Evolutionary conservation across 192 early-diverging fungal species (phyloP).

Genomic region (Phycomyces nitens): DNA sequence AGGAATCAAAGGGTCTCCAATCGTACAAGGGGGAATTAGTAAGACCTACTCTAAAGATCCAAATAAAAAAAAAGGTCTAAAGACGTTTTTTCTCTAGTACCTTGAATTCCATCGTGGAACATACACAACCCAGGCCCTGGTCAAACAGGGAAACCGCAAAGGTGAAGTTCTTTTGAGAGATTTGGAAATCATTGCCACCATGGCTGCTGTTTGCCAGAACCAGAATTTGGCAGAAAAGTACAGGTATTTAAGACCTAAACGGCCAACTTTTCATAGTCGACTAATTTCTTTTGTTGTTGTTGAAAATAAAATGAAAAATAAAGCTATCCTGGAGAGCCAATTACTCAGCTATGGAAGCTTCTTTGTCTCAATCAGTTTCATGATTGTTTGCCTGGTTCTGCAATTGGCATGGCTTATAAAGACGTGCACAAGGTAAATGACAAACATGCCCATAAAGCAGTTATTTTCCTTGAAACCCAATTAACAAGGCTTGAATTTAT

Average conservation of each 20-base stretch:
- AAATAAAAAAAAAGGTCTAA: not conserved
- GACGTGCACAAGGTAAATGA: conserved; percentile 66
- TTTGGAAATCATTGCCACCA: conserved; percentile 71
- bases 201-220: conserved; percentile 31
- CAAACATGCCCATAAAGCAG: not conserved
- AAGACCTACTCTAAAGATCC: conserved; percentile 7
- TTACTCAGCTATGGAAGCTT: conserved; percentile 86
- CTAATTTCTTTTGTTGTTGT: too few relatives aligned
- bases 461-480: not conserved
- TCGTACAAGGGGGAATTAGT: conserved; percentile 94
- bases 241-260: not conserved
- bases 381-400: conserved; percentile 92
- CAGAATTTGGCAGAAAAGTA: not conserved
- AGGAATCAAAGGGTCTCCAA: conserved; percentile 64
- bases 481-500: not conserved
- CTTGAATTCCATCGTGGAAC: conserved; percentile 98
- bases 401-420: conserved; percentile 84
- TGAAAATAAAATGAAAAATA: too few relatives aligned
- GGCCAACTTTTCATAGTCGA: too few relatives aligned
- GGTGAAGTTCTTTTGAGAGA: conserved; percentile 83
- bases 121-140: conserved; percentile 87
- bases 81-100: conserved; percentile 50
- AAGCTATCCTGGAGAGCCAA: conserved; percentile 70
- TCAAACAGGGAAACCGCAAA: conserved; percentile 85
- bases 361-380: conserved; percentile 97